These are phyloP conservation scores for Amanita rubescens DNA, from an alignment of 768 basidiomycete species.

Conservation along the genomic window DNA sequence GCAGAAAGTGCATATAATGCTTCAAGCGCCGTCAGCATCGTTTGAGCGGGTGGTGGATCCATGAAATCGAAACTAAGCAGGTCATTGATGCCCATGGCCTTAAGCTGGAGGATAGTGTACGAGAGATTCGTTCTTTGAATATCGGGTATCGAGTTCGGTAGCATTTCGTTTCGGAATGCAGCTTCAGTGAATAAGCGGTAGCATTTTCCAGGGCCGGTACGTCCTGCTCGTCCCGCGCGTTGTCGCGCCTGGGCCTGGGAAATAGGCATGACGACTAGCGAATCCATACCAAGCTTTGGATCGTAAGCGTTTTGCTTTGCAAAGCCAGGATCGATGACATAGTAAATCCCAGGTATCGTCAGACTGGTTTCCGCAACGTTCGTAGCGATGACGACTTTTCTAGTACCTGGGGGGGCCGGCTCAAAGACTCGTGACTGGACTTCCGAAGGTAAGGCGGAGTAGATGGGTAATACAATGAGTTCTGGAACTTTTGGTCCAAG, in stretches of 20 bases:
- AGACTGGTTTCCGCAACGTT: constrained; percentile 98
- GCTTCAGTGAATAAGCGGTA: constrained; percentile 98
- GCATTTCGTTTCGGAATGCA: constrained; percentile 97
- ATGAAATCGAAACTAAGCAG: constrained; percentile 97
- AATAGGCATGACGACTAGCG: constrained; percentile 96
- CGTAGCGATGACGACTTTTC: constrained; percentile 99
- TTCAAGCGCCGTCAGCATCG: constrained; percentile 94
- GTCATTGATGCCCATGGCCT: constrained; percentile 99
- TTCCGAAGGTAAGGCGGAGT: constrained; percentile 96
- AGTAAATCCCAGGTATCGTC: constrained; percentile 98
- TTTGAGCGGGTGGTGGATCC: constrained; percentile 97
- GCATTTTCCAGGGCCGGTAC: constrained; percentile 97
- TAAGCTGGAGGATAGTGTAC: constrained; percentile 87
- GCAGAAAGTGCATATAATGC: constrained; percentile 93
- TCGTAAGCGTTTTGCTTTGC: constrained; percentile 99
- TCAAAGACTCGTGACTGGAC: constrained; percentile 98
- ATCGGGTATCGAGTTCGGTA: constrained; percentile 95
- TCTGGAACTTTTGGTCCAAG: constrained; percentile 98
- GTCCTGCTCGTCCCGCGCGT: constrained; percentile 91
- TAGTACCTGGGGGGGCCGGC: constrained; percentile 94
- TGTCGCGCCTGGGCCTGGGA: constrained; percentile 98
- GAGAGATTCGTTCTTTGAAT: constrained; percentile 95
- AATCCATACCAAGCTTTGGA: constrained; percentile 96
- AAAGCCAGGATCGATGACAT: constrained; percentile 98
- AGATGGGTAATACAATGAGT: constrained; percentile 93